A percentile compares a stretch with the other conserved stretches of the same genome.
These are phyloP conservation scores for Phytophthora palmivora DNA, from an alignment of 352 stramenopile genomes.

Conservation along the genomic window DNA sequence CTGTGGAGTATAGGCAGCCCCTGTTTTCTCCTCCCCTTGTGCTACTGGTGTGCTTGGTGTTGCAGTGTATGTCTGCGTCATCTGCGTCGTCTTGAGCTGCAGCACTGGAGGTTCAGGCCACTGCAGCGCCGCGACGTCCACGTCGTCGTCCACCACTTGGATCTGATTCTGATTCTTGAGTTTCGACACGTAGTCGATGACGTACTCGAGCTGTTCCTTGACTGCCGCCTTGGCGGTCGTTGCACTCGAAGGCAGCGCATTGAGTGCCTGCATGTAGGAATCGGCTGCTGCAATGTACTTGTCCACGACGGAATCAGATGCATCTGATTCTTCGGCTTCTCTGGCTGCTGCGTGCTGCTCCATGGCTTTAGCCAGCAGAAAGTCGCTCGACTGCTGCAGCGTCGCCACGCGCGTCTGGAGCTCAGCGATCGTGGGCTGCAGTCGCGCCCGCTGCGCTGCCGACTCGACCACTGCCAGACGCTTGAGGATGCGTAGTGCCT, in stretches of 20 bases:
- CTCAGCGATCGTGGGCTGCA: slow-evolving; percentile 65
- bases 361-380: slow-evolving; percentile 40
- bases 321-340: slow-evolving; percentile 24
- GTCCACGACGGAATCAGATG: slow-evolving; percentile 38
- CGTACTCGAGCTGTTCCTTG: slow-evolving; percentile 76
- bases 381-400: slow-evolving; percentile 49
- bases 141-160: neutral
- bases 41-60: neutral
- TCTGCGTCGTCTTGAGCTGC: slow-evolving; percentile 27
- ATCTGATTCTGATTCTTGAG: slow-evolving; percentile 50
- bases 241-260: slow-evolving; percentile 44
- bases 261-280: slow-evolving; percentile 75
- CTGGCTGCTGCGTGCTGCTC: slow-evolving; percentile 45
- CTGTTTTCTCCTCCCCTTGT: slow-evolving; percentile 13
- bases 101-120: slow-evolving; percentile 47
- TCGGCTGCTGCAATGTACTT: slow-evolving; percentile 64
- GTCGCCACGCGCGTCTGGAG: slow-evolving; percentile 50
- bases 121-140: slow-evolving; percentile 33
- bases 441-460: slow-evolving; percentile 64
- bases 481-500: slow-evolving; percentile 67
- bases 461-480: slow-evolving; percentile 81
- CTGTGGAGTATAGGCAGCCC: slow-evolving; percentile 54
- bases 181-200: slow-evolving; percentile 70
- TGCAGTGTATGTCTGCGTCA: slow-evolving; percentile 26
- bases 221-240: slow-evolving; percentile 43